phyloP scores from a whole-genome alignment of 805 yeast species.

The Candida khao-thaluensis region DNA sequence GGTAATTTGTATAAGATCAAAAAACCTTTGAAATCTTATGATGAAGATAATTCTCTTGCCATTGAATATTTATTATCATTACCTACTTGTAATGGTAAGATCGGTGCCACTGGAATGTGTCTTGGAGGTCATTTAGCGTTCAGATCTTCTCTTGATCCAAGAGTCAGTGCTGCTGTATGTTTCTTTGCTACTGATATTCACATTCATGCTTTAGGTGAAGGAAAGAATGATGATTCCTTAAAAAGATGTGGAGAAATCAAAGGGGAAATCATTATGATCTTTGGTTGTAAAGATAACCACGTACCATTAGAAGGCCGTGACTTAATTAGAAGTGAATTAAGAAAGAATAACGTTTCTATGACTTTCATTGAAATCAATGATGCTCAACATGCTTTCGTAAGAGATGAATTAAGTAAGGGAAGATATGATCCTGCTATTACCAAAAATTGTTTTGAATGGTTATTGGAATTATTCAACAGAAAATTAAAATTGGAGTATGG shows the following conservation, averaged over 20 bases:
- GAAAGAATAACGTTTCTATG: conserved; percentile 59
- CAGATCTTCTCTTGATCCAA: conserved; percentile 61
- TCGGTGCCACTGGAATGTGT: conserved; percentile 88
- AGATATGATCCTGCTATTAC: conserved; percentile 80
- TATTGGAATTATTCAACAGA: conserved; percentile 70
- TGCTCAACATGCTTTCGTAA: conserved; percentile 81
- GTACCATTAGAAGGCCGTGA: conserved; percentile 79
- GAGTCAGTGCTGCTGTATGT: conserved; percentile 67
- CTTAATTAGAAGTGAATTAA: conserved; percentile 58
- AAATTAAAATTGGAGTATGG: conserved; percentile 66
- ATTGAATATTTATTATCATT: conserved; percentile 60
- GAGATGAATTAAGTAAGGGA: conserved; percentile 80
- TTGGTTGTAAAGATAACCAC: conserved; percentile 78
- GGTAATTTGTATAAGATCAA: conserved; percentile 67
- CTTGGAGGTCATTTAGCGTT: conserved; percentile 81
- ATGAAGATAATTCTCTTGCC: conserved; percentile 66
- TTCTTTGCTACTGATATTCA: conserved; percentile 84
- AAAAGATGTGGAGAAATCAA: conserved; percentile 53
- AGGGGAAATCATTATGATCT: conserved; percentile 64
- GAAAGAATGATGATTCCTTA: conserved; percentile 64
- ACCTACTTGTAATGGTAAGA: conserved; percentile 65
- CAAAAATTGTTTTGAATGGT: conserved; percentile 60
- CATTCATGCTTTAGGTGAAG: conserved; percentile 61
- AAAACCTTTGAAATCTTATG: conserved; percentile 70
- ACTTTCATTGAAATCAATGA: conserved; percentile 73